Evolutionary conservation across 345 rosid species (phyloP).

Genomic region (Euphorbia pulcherrima): DNA sequence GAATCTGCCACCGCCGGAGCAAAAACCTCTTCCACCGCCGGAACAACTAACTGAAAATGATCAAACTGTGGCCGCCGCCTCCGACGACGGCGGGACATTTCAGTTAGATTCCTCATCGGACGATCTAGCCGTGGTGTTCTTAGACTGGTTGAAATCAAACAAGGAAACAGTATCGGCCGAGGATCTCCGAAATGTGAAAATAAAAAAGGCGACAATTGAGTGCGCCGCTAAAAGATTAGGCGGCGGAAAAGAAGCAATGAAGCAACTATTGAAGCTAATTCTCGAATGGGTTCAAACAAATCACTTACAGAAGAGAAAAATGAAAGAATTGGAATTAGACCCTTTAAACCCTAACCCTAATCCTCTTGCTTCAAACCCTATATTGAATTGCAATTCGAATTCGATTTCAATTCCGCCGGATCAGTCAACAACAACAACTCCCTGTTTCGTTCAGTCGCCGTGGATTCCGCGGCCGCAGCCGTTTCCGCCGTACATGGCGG

Average conservation of each 20-base stretch:
- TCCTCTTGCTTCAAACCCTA: constrained; percentile 28
- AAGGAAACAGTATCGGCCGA: constrained; percentile 84
- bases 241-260: constrained; percentile 92
- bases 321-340: constrained; percentile 22
- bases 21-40: background rate
- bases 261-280: constrained; percentile 78
- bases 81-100: constrained; percentile 8
- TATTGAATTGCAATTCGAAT: constrained; percentile 25
- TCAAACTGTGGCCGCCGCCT: no score
- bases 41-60: constrained; percentile 2
- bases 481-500: constrained; percentile 20
- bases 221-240: constrained; percentile 80
- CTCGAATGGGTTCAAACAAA: constrained; percentile 97
- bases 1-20: background rate
- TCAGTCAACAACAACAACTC: constrained; percentile 33
- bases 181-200: constrained; percentile 78
- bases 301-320: constrained; percentile 61
- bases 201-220: constrained; percentile 90
- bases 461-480: constrained; percentile 41
- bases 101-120: constrained; percentile 28
- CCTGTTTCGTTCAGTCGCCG: constrained; percentile 39
- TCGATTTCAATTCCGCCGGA: constrained; percentile 30
- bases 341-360: constrained; percentile 43
- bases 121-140: constrained; percentile 74
- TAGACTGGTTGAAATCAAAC: constrained; percentile 88